A percentile compares a stretch with the other conserved stretches of the same genome.
Conservation (phyloP, 805 yeast species). For the Danielia oregonensis region DNA sequence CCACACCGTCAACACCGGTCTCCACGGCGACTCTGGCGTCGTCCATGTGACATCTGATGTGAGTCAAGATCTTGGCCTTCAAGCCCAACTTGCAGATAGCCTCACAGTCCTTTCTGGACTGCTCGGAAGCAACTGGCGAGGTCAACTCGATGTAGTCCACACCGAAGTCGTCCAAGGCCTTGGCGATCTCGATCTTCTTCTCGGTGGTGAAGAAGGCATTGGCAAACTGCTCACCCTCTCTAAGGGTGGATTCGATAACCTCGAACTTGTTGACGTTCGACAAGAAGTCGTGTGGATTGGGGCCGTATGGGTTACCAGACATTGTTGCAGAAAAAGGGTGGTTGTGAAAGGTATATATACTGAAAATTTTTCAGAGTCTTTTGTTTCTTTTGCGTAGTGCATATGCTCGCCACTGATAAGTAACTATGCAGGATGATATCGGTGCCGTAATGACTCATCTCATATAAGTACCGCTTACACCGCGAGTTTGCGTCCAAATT, state of each 20-base stretch:
- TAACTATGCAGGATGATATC: too few relatives aligned
- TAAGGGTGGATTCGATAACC: constrained; percentile 53
- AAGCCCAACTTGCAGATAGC: constrained; percentile 57
- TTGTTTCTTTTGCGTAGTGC: constrained; percentile 14
- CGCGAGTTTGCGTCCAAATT: too few relatives aligned
- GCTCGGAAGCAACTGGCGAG: constrained; percentile 58
- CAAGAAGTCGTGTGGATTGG: constrained; percentile 54
- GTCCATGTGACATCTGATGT: constrained; percentile 59
- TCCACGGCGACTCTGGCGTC: constrained; percentile 60
- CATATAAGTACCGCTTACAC: too few relatives aligned
- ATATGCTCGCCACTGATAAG: constrained; percentile 16
- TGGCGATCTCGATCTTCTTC: constrained; percentile 55
- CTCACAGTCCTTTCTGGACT: constrained; percentile 54
- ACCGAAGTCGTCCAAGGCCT: constrained; percentile 58
- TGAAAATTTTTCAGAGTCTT: constrained; percentile 14
- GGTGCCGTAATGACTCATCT: too few relatives aligned
- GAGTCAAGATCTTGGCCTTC: constrained; percentile 56
- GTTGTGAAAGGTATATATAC: constrained; percentile 7
- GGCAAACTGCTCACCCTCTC: constrained; percentile 66
- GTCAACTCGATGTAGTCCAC: constrained; percentile 60
- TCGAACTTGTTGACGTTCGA: constrained; percentile 53
- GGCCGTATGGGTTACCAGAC: constrained; percentile 51
- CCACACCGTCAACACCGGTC: constrained; percentile 62
- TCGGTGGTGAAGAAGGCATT: constrained; percentile 58
- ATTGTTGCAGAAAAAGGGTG: constrained; percentile 5